Percentiles rank a stretch among this genome's conserved stretches.
These are phyloP conservation scores for Fusarium burgessii DNA, from an alignment of 2,329 filamentous ascomycete genomes.

Conservation along the genomic window DNA sequence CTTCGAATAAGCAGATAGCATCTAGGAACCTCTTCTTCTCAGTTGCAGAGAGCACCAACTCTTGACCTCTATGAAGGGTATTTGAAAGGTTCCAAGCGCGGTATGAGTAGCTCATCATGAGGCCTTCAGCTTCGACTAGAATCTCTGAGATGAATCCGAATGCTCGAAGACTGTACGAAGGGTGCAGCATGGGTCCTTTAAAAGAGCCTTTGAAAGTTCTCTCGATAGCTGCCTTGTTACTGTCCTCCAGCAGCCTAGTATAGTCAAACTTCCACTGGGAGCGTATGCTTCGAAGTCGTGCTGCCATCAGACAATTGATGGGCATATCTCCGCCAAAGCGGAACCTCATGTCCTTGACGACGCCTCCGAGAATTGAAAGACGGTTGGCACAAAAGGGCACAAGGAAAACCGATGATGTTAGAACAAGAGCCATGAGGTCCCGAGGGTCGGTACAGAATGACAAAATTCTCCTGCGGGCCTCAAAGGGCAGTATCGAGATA, in stretches of 20 bases:
- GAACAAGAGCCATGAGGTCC: neutral
- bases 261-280: no score
- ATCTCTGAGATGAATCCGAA: neutral
- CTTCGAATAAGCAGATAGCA: neutral
- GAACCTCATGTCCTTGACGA: neutral
- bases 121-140: neutral
- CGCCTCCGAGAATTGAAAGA: neutral
- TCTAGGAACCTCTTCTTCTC: neutral
- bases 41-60: rapidly evolving
- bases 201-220: neutral
- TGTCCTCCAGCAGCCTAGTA: no score
- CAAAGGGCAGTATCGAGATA: no score
- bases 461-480: neutral
- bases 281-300: neutral
- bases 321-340: neutral
- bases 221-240: no score
- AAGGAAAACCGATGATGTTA: neutral
- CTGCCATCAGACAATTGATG: neutral
- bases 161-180: neutral
- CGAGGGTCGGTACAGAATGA: neutral
- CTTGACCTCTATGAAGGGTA: rapidly evolving
- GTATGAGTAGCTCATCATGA: neutral
- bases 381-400: neutral
- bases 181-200: neutral
- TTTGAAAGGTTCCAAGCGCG: neutral